Conservation (phyloP, 2,329 filamentous ascomycete species). For the Exophiala oligosperma region DNA sequence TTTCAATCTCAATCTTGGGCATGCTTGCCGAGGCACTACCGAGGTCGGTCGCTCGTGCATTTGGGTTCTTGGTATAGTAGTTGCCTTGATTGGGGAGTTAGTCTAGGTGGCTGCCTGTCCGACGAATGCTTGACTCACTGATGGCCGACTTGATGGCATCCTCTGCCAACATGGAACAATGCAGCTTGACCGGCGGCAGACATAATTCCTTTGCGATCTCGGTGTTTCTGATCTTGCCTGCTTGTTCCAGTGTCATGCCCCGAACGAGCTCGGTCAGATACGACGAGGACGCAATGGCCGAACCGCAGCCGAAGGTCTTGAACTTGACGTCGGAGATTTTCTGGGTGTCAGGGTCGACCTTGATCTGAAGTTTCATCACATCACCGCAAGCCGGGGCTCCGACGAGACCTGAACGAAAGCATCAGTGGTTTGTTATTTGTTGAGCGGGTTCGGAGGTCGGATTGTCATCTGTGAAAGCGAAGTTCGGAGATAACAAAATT, state of each 20-base stretch:
- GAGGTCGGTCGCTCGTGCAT: slow-evolving; percentile 70
- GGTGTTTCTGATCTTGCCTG: slow-evolving; percentile 88
- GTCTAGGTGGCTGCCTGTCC: neutral
- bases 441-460: slow-evolving; percentile 9
- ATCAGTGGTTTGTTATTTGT: slow-evolving; percentile 10
- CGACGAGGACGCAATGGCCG: slow-evolving; percentile 89
- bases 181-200: slow-evolving; percentile 82
- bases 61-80: slow-evolving; percentile 83
- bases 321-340: slow-evolving; percentile 94
- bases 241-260: slow-evolving; percentile 95
- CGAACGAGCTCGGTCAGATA: slow-evolving; percentile 94
- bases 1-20: slow-evolving; percentile 64
- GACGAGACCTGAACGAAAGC: slow-evolving; percentile 65
- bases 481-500: slow-evolving; percentile 2
- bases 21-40: slow-evolving; percentile 66
- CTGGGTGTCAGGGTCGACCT: slow-evolving; percentile 82
- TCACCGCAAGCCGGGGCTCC: slow-evolving; percentile 88
- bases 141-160: slow-evolving; percentile 93
- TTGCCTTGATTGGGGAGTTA: neutral
- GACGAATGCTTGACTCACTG: slow-evolving; percentile 12
- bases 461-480: slow-evolving; percentile 8
- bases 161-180: slow-evolving; percentile 90
- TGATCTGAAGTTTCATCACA: slow-evolving; percentile 92
- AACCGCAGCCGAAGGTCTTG: slow-evolving; percentile 96
- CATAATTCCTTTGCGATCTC: slow-evolving; percentile 97